Evolutionary conservation across 495 filamentous ascomycete genomes (phyloP), one percentile per base, ranked within the genome.

Genomic region (Aspergillus sclerotioniger): DNA sequence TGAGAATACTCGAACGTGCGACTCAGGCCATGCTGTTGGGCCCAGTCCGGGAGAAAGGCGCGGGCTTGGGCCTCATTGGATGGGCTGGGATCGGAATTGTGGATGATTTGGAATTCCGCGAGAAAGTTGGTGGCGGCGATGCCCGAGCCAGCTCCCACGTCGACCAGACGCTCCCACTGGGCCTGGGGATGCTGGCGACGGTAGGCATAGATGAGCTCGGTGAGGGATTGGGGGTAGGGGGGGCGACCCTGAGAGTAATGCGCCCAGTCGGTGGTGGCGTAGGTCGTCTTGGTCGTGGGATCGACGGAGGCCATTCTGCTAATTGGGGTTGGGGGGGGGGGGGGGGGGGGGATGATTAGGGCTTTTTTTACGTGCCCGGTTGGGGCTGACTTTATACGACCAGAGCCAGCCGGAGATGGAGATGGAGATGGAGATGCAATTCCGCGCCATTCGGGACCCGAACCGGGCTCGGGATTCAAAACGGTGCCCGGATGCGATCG

Each of bases 251-350:
- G 35, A 8, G 35, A 6, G 35, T 39, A 39, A 13, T 8, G 15
- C 15, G 10, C 9, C 35, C 35, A 39, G 35, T 39, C 10, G 3
- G 35, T 39, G 9, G 35, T 13, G 3, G 9, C 35, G 35, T 39
- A 39, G 91, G 49, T n/a, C 4, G 21, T 51, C 33, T 33, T 29
- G 15, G 29, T 29, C 21, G 17, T 39, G 9, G 51, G 51, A 15
- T 41, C 6, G 31, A 53, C 35, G 32, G 31, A 15, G 19, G 49
- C 32, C 49, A 52, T 53, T 25, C n/a, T n/a, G n/a, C n/a, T n/a
- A n/a, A n/a, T n/a, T n/a, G n/a, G n/a, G n/a, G n/a, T n/a, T n/a
- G n/a, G n/a, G n/a, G n/a, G n/a, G n/a, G n/a, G n/a, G n/a, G n/a
- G n/a, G n/a, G n/a, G n/a, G n/a, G n/a, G n/a, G n/a, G n/a, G n/a